Percentiles rank a stretch among this genome's conserved stretches.
These are phyloP conservation scores for Backusella australiensis DNA, from an alignment of 192 early-diverging fungal species.

Conservation along the genomic window DNA sequence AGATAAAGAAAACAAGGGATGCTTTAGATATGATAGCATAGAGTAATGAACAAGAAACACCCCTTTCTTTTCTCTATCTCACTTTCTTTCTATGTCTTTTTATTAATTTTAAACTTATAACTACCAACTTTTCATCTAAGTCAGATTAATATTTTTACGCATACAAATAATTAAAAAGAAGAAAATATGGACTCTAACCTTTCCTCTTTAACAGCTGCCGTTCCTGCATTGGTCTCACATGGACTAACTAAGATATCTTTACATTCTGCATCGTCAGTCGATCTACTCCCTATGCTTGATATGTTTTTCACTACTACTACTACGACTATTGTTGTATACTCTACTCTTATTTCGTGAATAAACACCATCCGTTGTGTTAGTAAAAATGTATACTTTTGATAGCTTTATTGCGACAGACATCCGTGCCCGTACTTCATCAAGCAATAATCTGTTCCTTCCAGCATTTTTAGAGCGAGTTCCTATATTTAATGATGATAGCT, in stretches of 20 bases:
- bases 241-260: background rate
- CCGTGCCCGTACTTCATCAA: constrained; percentile 2
- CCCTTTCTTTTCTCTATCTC: constrained; percentile 1
- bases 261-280: background rate
- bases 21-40: background rate
- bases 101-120: background rate
- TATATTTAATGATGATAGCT: background rate
- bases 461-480: constrained; percentile 15
- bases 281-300: background rate
- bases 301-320: background rate
- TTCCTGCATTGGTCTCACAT: background rate
- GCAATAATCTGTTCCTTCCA: background rate
- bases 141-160: background rate
- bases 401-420: background rate
- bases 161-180: background rate
- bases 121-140: background rate
- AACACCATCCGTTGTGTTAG: background rate
- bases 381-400: background rate
- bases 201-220: background rate
- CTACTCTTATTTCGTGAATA: background rate
- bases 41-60: background rate
- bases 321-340: background rate
- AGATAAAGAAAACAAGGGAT: background rate
- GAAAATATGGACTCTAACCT: background rate
- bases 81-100: background rate